These are phyloP conservation scores for Penicillium samsonianum DNA, from an alignment of 495 filamentous ascomycete genomes.

Conservation along the genomic window DNA sequence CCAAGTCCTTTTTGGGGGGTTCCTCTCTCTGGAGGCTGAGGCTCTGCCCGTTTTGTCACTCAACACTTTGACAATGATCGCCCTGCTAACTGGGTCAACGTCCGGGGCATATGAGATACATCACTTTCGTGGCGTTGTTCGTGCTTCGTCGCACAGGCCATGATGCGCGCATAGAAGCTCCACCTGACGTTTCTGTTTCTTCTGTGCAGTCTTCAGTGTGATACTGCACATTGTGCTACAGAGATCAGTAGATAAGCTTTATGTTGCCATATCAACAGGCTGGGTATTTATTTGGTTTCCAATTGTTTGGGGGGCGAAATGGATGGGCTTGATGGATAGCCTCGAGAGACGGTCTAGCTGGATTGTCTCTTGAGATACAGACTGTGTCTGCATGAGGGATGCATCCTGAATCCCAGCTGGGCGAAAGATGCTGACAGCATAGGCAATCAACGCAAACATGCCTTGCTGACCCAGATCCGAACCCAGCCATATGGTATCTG, in stretches of 20 bases:
- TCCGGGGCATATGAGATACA: slow-evolving; percentile 15
- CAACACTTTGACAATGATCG: not conserved
- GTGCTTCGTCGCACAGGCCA: slow-evolving; percentile 25
- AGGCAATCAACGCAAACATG: not conserved
- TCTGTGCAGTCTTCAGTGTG: slow-evolving; percentile 10
- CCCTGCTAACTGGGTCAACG: not conserved
- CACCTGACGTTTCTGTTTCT: slow-evolving; percentile 3
- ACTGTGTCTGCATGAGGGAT: not conserved
- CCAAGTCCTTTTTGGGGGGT: not conserved
- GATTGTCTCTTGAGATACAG: not conserved
- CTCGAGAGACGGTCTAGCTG: not conserved
- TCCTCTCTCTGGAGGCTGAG: not conserved
- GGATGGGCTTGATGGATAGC: not conserved
- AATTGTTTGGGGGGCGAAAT: not conserved
- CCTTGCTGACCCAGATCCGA: not conserved
- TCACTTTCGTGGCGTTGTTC: slow-evolving; percentile 26
- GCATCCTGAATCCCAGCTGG: not conserved
- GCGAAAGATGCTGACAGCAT: not conserved
- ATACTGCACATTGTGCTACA: slow-evolving; percentile 18
- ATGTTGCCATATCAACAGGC: slow-evolving; percentile 27
- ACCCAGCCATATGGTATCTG: not conserved
- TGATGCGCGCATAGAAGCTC: slow-evolving; percentile 22
- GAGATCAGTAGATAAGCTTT: not conserved
- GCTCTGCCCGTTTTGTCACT: not conserved
- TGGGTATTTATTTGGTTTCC: slow-evolving; percentile 11